Base-by-base conservation (phyloP, 2,329 filamentous ascomycete species). In the Fusarium nodosum region DNA sequence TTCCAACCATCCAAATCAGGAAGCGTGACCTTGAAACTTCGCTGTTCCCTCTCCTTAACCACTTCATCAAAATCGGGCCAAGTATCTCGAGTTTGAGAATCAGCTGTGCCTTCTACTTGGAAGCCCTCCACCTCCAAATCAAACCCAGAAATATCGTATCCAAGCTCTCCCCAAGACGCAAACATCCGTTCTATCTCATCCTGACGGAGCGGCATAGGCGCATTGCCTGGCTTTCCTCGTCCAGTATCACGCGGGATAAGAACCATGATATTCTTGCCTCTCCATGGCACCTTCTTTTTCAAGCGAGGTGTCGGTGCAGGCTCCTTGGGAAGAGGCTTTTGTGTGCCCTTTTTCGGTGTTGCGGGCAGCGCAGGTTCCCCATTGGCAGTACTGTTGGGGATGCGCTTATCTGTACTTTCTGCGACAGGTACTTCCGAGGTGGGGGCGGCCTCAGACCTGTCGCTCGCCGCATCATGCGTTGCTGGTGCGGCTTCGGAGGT, bases 261-360 rank as follows among this genome's bases (percentile, higher is more conserved):
- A 44, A 94, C 89, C 72, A 92, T 79, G 55, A 93, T 93, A 62
- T 88, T 89, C 80, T 93, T 94, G 60, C 90, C 90, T 74, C 86
- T 91, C 91, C 91, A 94, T 46, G 86, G 85, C 4, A 94, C 83
- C 79, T 90, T 93, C 77, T 92, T 94, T 80, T 87, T 92, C 10
- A 87, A 68, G 15, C 87, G 82, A n/a, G 87, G 87, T 8, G 86
- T 86, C 47, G 80, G 77, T 4, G 80, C 77, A 8, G 79, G 75
- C 28, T 81, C 80, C 54, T 80, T 81, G 2, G 80, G 77, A 16
- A 80, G 68, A 44, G 77, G 75, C 66, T 79, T 82, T 20, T 79
- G 75, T 12, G 67, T 72, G 36, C 72, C 72, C 57, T 78, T 79
- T n/a, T 72, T 75, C 5, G 81, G 81, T 2, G 81, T 81, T 13